Conservation (phyloP, 208 protist species). For the Tritrichomonas foetus region DNA sequence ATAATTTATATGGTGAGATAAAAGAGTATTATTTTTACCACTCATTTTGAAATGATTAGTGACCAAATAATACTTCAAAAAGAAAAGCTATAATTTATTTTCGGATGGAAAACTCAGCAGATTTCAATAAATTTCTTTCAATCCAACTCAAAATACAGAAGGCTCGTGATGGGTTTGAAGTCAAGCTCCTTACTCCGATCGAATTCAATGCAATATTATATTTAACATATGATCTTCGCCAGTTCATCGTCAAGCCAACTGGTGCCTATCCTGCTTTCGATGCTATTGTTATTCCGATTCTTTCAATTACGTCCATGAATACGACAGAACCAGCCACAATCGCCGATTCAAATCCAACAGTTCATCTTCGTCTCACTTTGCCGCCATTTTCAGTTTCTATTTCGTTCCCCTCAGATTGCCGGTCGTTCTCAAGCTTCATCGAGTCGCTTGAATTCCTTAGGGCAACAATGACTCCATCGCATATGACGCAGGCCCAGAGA, state of each 20-base stretch:
- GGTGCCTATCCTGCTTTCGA: background rate
- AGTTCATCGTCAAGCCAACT: background rate
- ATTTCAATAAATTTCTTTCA: slow-evolving; percentile 1
- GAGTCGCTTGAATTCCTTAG: background rate
- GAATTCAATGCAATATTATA: background rate
- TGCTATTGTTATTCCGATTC: background rate
- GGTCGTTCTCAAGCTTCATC: background rate
- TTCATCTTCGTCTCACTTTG: background rate
- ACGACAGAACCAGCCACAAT: background rate
- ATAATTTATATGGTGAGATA: too few relatives aligned
- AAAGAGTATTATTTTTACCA: too few relatives aligned
- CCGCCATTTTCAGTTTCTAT: background rate
- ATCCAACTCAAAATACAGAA: background rate
- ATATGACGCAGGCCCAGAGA: background rate
- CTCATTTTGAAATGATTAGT: too few relatives aligned
- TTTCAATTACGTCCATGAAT: background rate
- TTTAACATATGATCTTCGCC: background rate
- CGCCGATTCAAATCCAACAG: background rate
- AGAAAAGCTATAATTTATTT: too few relatives aligned
- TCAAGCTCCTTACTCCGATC: background rate
- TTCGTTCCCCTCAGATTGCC: background rate
- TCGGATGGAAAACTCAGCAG: background rate
- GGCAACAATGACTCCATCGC: background rate
- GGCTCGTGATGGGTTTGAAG: background rate
- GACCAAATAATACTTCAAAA: too few relatives aligned